Evolutionary conservation across 805 yeast genomes (phyloP), one percentile per base, ranked within the genome.

Genomic region (Zygoascus bituminiphila): DNA sequence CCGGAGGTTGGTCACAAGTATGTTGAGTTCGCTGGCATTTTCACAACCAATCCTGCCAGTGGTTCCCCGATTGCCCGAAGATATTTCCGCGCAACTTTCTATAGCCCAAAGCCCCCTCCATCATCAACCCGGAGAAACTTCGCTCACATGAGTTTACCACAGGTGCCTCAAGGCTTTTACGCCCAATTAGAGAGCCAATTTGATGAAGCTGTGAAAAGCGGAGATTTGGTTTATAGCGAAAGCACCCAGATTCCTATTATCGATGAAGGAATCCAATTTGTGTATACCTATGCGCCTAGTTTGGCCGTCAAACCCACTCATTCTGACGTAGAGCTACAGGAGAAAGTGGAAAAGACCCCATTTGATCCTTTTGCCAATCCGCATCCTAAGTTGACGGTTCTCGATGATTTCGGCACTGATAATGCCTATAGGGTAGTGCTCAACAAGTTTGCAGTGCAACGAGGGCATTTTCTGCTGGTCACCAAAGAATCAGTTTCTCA

Each of bases 361-460:
- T 45, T 21, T 21, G 58, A 88, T 59, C 98, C 98, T 2, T 91
- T 93, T 67, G 74, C 75, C 44, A 75, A 79, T 19, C 91, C 95
- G 0, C 96, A 86, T 56, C 84, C 84, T 4, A 82, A 78, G 51
- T 68, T 89, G 40, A 78, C 88, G 0, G 73, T 89, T 7, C 57
- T 78, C 22, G 73, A 74, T 8, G 72, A 73, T 42, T 72, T 75
- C 50, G 44, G 31, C 10, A 77, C 77, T 9, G 72, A 69, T 3
- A 65, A 64, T 14, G 68, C 76, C 24, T 78, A 82, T 59, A 72
- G 79, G 54, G 64, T 91, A 29, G 78, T 91, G 5, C 74, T 88
- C 56, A 91, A 91, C 72, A 93, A 91, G 65, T 93, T 77, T 65
- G 95, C 97, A 8, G 82, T 89, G 35, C 76, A 83, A 4, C 79